Base-by-base conservation (phyloP, 257 asterid genomes). In the Mentha longifolia region DNA sequence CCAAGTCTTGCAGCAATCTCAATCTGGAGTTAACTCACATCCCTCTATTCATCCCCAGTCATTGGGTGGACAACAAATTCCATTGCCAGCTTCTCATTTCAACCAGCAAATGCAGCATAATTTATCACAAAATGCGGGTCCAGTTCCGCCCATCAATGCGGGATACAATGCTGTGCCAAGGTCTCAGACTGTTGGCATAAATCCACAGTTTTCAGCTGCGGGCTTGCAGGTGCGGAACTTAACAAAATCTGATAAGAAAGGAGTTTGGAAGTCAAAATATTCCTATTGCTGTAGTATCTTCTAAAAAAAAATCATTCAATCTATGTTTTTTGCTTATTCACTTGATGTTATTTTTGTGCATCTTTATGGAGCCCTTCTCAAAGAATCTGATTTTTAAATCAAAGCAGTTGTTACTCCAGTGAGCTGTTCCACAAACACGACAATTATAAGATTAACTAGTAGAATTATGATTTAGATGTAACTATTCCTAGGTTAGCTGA, bases 181-280 rank as follows among this genome's bases (percentile, higher is more conserved):
- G 67, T 41, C 80, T 61, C 78, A 73, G 70, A 76, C 67, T 76
- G 64, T 79, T 55, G 46, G 43, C 68, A 49, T 62, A 61, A 84
- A 69, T 64, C 83, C 89, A 25, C 77, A 83, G 14, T 33, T 78
- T 52, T 61, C 78, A 68, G 83, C 82, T 75, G 77, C 84, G 67
- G 81, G 80, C 64, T 74, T 77, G 68, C 96, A 89, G 97, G 93
- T 89, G 77, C 72, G 73, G 70, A 67, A 55, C 71, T 80, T 35
- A 71, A 67, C 71, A 9, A 6, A 15, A 39, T 58, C 22, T 68
- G 68, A 54, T 61, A 8, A 47, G 13, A 16, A 31, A 51, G 37
- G 33, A 57, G 25, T 68, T 61, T 5, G 51, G 20, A 61, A 62
- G 19, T 19, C 8, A 28, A 17, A 67, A 47, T 56, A 37, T 15